Percentiles rank a stretch among this genome's conserved stretches.
phyloP scores from a whole-genome alignment of 2,329 filamentous ascomycete species.

The Clarireedia homoeocarpa region DNA sequence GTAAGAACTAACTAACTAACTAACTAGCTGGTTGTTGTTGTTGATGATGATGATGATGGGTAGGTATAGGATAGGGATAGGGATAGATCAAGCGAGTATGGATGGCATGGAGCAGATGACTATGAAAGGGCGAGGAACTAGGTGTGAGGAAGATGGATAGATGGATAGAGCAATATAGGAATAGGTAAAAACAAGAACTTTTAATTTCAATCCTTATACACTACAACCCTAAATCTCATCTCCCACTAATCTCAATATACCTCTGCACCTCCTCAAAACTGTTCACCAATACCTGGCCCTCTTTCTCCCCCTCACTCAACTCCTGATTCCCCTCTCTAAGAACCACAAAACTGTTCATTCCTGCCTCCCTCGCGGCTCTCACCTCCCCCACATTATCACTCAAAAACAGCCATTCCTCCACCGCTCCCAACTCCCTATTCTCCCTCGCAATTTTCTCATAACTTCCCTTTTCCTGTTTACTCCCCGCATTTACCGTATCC shows the following conservation, averaged over 20 bases:
- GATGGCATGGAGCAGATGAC: no score
- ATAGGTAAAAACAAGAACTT: background rate
- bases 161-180: no score
- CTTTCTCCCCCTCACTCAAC: conserved; percentile 42
- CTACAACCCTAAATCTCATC: background rate
- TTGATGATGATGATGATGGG: no score
- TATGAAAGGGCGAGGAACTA: no score
- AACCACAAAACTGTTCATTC: conserved; percentile 56
- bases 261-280: conserved; percentile 22
- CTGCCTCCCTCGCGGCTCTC: conserved; percentile 50
- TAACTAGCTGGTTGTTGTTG: no score
- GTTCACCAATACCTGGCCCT: conserved; percentile 20
- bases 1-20: no score
- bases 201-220: background rate
- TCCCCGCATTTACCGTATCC: conserved; percentile 73
- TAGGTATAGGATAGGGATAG: no score
- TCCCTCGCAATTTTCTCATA: conserved; percentile 40
- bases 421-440: conserved; percentile 34
- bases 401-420: conserved; percentile 62
- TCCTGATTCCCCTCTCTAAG: conserved; percentile 63
- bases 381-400: conserved; percentile 73
- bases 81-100: no score
- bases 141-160: no score
- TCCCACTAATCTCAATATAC: background rate
- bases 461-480: conserved; percentile 59